phyloP scores from a whole-genome alignment of 331 rosid genomes.

The Spiraea crenata region DNA sequence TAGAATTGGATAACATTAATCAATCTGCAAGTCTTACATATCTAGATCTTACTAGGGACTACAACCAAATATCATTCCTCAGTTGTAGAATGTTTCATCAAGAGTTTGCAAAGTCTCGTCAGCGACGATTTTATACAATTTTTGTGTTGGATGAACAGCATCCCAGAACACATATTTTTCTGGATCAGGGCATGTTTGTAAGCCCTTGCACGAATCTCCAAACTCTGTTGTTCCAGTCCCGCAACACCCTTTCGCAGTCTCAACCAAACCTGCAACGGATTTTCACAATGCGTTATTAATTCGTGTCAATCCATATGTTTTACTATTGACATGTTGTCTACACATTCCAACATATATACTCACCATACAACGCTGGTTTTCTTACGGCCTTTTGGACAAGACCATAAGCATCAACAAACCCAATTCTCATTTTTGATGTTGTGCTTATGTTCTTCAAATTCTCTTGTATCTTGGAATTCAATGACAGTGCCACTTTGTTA shows the following conservation, averaged over 20 bases:
- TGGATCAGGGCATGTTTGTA: slow-evolving; percentile 49
- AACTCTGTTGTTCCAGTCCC: slow-evolving; percentile 63
- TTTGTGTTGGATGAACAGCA: slow-evolving; percentile 76
- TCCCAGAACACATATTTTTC: slow-evolving; percentile 67
- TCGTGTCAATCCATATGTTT: not conserved
- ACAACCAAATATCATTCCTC: not conserved
- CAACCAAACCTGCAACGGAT: slow-evolving; percentile 37
- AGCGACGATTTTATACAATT: slow-evolving; percentile 58
- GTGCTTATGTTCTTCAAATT: slow-evolving; percentile 33
- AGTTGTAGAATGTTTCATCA: not conserved
- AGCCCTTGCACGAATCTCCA: slow-evolving; percentile 61
- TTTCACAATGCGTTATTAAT: not conserved
- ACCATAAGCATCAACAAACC: slow-evolving; percentile 46
- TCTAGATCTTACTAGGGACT: not conserved
- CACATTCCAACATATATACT: not conserved
- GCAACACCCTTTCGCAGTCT: slow-evolving; percentile 64
- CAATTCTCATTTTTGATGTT: slow-evolving; percentile 31
- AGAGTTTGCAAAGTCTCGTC: slow-evolving; percentile 46
- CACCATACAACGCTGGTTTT: slow-evolving; percentile 53
- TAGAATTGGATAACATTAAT: too few relatives aligned
- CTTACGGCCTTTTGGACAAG: slow-evolving; percentile 38
- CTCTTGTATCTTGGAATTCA: slow-evolving; percentile 44
- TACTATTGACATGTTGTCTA: too few relatives aligned
- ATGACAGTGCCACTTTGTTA: slow-evolving; percentile 43
- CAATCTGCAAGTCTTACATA: not conserved